phyloP scores from a whole-genome alignment of 2,329 filamentous ascomycete species.

The Penicillium thymicola region DNA sequence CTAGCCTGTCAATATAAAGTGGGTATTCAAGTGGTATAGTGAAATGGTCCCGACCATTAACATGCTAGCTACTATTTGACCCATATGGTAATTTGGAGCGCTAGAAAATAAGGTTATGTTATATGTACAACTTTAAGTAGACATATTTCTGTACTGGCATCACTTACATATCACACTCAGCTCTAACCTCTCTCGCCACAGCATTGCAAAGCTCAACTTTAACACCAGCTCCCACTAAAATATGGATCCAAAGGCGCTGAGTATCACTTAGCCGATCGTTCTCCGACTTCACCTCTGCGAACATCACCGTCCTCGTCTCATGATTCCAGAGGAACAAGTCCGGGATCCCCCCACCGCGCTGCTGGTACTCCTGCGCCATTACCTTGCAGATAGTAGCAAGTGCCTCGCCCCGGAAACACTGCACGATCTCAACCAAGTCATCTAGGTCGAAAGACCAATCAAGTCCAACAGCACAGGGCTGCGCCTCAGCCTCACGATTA shows the following conservation, averaged over 20 bases:
- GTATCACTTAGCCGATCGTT: slow-evolving; percentile 96
- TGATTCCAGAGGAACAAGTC: slow-evolving; percentile 86
- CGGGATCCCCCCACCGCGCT: slow-evolving; percentile 81
- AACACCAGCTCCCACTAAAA: slow-evolving; percentile 79
- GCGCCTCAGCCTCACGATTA: slow-evolving; percentile 62
- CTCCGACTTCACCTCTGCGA: slow-evolving; percentile 74
- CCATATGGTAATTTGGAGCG: background rate
- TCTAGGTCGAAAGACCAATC: slow-evolving; percentile 82
- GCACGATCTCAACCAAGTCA: slow-evolving; percentile 74
- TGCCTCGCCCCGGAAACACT: slow-evolving; percentile 75
- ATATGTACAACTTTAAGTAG: background rate
- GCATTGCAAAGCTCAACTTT: slow-evolving; percentile 76
- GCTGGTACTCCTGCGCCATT: slow-evolving; percentile 89
- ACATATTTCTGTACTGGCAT: background rate
- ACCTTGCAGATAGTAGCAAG: slow-evolving; percentile 86
- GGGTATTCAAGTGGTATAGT: background rate
- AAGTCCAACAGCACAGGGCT: slow-evolving; percentile 85
- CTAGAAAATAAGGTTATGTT: background rate
- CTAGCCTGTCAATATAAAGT: background rate
- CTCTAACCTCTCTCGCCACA: slow-evolving; percentile 55
- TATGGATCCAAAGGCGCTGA: slow-evolving; percentile 94
- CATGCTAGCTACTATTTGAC: background rate
- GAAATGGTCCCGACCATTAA: background rate
- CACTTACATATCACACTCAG: background rate
- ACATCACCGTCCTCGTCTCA: slow-evolving; percentile 63